phyloP scores from a whole-genome alignment of 805 yeast genomes.

The Candida coquimbonensis region DNA sequence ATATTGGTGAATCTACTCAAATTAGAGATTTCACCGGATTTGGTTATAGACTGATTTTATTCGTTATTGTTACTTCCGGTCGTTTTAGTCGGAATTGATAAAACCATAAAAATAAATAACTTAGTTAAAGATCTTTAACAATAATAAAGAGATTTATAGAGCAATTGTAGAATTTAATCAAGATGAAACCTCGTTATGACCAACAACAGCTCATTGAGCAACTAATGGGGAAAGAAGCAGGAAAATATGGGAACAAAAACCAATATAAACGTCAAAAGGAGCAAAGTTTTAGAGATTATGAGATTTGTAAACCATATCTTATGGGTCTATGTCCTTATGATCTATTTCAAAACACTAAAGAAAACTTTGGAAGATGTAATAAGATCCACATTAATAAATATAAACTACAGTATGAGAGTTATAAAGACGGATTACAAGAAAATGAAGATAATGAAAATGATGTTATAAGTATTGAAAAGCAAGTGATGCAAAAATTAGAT shows the following conservation, averaged over 20 bases:
- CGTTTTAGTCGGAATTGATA: background rate
- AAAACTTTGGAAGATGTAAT: conserved; percentile 76
- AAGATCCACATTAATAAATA: conserved; percentile 67
- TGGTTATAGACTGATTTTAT: background rate
- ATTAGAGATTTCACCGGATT: background rate
- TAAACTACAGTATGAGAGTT: conserved; percentile 58
- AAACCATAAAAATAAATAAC: background rate
- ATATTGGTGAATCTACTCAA: background rate
- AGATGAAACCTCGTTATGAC: conserved; percentile 47
- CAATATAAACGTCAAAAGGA: conserved; percentile 35
- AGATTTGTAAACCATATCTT: conserved; percentile 74
- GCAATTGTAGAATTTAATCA: too few relatives aligned
- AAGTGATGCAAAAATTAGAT: conserved; percentile 39
- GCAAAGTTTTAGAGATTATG: conserved; percentile 41
- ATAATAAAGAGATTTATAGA: too few relatives aligned
- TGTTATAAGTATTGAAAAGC: conserved; percentile 40
- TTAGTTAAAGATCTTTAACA: too few relatives aligned
- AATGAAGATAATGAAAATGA: conserved; percentile 29
- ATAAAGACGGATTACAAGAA: background rate
- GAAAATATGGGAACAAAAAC: conserved; percentile 1
- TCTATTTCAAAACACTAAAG: conserved; percentile 72
- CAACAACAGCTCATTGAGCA: conserved; percentile 73
- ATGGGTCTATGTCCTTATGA: conserved; percentile 87
- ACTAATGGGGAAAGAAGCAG: conserved; percentile 63
- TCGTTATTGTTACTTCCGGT: too few relatives aligned